phyloP scores from a whole-genome alignment of 176 grass and related monocot species.

The Paspalum vaginatum region DNA sequence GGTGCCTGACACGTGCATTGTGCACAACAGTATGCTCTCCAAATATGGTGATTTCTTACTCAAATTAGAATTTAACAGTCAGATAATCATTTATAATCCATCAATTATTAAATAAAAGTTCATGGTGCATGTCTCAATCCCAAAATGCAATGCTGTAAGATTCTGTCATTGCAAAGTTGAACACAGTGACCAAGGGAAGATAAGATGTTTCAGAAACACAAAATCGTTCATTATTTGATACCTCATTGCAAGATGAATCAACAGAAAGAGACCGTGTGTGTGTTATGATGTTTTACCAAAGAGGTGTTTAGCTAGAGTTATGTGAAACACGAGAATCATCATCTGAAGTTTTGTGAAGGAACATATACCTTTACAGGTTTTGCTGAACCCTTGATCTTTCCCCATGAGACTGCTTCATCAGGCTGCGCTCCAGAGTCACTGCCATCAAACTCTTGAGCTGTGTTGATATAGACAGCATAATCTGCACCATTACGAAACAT shows the following conservation, averaged over 20 bases:
- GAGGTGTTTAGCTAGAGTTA: background rate
- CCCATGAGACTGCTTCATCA: conserved; percentile 97
- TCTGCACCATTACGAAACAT: conserved; percentile 96
- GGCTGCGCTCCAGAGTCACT: conserved; percentile 93
- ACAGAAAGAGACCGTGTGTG: background rate
- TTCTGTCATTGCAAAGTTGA: background rate
- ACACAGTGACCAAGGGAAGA: background rate
- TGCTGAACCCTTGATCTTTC: conserved; percentile 95
- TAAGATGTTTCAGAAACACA: background rate
- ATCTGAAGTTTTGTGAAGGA: background rate
- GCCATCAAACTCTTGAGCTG: conserved; percentile 96
- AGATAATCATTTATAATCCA: background rate
- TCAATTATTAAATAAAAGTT: background rate
- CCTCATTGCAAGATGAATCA: background rate
- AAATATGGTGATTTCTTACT: background rate
- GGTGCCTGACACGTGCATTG: background rate
- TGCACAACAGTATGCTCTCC: background rate
- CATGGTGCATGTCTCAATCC: background rate
- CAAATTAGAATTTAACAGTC: background rate
- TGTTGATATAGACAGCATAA: conserved; percentile 96
- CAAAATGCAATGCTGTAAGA: background rate
- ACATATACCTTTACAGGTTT: conserved; percentile 76
- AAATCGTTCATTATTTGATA: background rate
- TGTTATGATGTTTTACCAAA: conserved; percentile 6
- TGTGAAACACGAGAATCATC: background rate